Evolutionary conservation across 371 early-diverging fungal species (phyloP).

Genomic region (Syncephalastrum racemosum): DNA sequence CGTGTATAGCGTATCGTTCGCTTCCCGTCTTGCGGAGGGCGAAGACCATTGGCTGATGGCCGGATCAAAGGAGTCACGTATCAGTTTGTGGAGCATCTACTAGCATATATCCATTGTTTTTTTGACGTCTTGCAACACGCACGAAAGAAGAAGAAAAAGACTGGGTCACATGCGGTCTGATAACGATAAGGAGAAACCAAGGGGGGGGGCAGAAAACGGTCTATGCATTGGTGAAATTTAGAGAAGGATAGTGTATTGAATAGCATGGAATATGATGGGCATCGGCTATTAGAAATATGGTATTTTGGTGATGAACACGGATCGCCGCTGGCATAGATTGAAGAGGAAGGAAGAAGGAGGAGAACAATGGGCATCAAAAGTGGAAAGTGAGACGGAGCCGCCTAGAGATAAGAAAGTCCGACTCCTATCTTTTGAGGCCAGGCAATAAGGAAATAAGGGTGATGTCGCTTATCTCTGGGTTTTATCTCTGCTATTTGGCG

Average conservation of each 20-base stretch:
- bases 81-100: constrained; percentile 54
- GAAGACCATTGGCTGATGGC: constrained; percentile 40
- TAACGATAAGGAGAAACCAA: constrained; percentile 5
- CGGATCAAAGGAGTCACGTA: constrained; percentile 44
- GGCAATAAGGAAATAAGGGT: too few relatives aligned
- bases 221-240: background rate
- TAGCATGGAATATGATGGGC: too few relatives aligned
- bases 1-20: constrained; percentile 40
- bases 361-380: background rate
- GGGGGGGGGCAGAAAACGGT: background rate
- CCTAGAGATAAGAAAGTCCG: too few relatives aligned
- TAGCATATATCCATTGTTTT: constrained; percentile 6
- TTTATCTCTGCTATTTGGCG: background rate
- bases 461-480: constrained; percentile 6
- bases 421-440: too few relatives aligned
- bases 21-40: background rate
- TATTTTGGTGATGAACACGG: background rate
- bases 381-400: too few relatives aligned
- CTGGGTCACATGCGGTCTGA: background rate
- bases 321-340: background rate
- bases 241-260: too few relatives aligned
- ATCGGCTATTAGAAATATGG: background rate
- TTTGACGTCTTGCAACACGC: background rate
- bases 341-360: background rate
- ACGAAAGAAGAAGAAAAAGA: background rate